Evolutionary conservation across 495 filamentous ascomycete species (phyloP).

Genomic region (Diplogelasinospora grovesii): DNA sequence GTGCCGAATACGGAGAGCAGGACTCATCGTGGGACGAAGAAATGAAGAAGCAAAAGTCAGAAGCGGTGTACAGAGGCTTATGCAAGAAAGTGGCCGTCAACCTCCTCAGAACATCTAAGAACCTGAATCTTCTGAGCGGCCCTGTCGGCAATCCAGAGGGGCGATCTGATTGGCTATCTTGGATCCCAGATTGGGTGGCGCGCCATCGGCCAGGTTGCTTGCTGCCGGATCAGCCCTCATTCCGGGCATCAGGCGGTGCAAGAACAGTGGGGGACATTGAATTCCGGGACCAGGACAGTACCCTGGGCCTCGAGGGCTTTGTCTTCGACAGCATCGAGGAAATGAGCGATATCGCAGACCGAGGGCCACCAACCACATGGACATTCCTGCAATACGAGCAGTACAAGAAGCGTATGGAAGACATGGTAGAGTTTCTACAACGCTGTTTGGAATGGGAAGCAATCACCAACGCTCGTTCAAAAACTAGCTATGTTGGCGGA

Average conservation of each 20-base stretch:
- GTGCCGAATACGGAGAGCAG: not conserved
- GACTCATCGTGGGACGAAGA: no score
- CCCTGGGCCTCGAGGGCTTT: not conserved
- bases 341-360: not conserved
- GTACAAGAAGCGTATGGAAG: not conserved
- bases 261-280: not conserved
- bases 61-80: not conserved
- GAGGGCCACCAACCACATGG: not conserved
- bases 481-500: not conserved
- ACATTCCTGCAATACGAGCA: not conserved
- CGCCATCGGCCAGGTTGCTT: not conserved
- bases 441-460: not conserved
- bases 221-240: not conserved
- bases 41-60: no score
- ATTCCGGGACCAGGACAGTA: not conserved
- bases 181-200: not conserved
- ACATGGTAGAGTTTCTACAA: not conserved
- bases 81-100: not conserved
- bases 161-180: no score
- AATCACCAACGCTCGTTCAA: not conserved
- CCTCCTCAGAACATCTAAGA: not conserved
- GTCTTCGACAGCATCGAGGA: not conserved
- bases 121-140: not conserved
- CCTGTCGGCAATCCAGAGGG: no score
- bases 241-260: no score